phyloP scores from a whole-genome alignment of 805 yeast species.

The Nematodospora valgi region DNA sequence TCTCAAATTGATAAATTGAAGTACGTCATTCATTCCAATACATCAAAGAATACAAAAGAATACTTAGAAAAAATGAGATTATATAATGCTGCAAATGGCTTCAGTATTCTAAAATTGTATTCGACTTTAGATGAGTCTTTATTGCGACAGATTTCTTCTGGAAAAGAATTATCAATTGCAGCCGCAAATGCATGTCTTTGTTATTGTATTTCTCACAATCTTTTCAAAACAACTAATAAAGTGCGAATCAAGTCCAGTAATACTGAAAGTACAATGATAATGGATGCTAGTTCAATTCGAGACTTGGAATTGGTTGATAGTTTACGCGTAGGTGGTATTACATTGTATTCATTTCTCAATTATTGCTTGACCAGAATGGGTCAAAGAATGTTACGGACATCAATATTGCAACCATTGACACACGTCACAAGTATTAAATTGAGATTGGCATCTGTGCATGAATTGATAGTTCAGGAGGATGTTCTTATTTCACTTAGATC shows the following conservation, averaged over 20 bases:
- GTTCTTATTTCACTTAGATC: slow-evolving; percentile 6
- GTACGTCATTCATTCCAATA: slow-evolving; percentile 5
- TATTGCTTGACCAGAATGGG: slow-evolving; percentile 48
- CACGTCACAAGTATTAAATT: slow-evolving; percentile 29
- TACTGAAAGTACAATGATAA: slow-evolving; percentile 40
- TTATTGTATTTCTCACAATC: slow-evolving; percentile 4
- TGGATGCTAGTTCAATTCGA: slow-evolving; percentile 35
- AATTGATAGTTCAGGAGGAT: slow-evolving; percentile 20
- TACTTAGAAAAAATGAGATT: slow-evolving; percentile 1
- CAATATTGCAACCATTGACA: slow-evolving; percentile 47
- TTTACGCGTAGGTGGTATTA: slow-evolving; percentile 21
- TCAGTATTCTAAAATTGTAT: slow-evolving; percentile 2
- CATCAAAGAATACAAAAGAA: slow-evolving; percentile 1
- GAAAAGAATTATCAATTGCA: slow-evolving; percentile 9
- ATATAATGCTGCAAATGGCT: slow-evolving; percentile 6
- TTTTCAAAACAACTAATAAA: slow-evolving; percentile 8
- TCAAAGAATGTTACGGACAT: slow-evolving; percentile 34
- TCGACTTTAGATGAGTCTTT: background rate
- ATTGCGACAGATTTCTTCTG: slow-evolving; percentile 3
- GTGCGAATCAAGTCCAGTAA: slow-evolving; percentile 35
- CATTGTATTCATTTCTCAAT: slow-evolving; percentile 34
- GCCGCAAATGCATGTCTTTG: slow-evolving; percentile 8
- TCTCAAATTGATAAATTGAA: slow-evolving; percentile 8
- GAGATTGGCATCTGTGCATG: slow-evolving; percentile 36
- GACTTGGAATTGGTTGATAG: slow-evolving; percentile 40